phyloP scores from a whole-genome alignment of 305 asterid species.

The Coffea humblotiana region DNA sequence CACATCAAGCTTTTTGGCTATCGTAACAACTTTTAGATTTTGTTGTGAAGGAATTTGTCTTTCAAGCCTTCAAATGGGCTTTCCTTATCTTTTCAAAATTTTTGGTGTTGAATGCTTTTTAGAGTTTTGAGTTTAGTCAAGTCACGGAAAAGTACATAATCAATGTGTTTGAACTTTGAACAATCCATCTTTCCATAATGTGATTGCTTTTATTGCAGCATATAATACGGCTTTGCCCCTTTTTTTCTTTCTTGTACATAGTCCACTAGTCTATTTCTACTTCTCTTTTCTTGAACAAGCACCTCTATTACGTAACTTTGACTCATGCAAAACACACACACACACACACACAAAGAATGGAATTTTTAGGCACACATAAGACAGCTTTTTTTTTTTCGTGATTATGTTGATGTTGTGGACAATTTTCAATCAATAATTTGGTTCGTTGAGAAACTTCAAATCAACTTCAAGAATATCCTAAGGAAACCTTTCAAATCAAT shows the following conservation, averaged over 20 bases:
- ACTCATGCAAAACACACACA: neutral
- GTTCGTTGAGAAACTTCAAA: neutral
- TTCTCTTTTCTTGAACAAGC: constrained; percentile 14
- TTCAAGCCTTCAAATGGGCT: constrained; percentile 21
- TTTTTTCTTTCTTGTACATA: constrained; percentile 23
- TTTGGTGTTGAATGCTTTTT: constrained; percentile 34
- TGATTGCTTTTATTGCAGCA: constrained; percentile 30
- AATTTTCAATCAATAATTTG: neutral
- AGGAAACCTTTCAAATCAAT: neutral
- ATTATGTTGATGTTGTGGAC: neutral
- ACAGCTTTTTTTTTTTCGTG: neutral
- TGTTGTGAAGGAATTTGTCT: constrained; percentile 18
- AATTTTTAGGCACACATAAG: neutral
- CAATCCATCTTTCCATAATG: constrained; percentile 31
- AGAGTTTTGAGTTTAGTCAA: constrained; percentile 39
- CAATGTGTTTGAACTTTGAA: constrained; percentile 37
- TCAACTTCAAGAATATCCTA: neutral
- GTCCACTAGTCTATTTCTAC: constrained; percentile 38
- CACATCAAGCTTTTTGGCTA: constrained; percentile 11
- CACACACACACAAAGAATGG: neutral
- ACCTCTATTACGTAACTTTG: neutral
- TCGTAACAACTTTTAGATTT: constrained; percentile 12
- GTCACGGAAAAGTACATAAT: constrained; percentile 25
- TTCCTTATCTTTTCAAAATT: constrained; percentile 21
- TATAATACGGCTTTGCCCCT: constrained; percentile 18